phyloP scores from a whole-genome alignment of 352 stramenopile genomes.

The Discostella stelligera region DNA sequence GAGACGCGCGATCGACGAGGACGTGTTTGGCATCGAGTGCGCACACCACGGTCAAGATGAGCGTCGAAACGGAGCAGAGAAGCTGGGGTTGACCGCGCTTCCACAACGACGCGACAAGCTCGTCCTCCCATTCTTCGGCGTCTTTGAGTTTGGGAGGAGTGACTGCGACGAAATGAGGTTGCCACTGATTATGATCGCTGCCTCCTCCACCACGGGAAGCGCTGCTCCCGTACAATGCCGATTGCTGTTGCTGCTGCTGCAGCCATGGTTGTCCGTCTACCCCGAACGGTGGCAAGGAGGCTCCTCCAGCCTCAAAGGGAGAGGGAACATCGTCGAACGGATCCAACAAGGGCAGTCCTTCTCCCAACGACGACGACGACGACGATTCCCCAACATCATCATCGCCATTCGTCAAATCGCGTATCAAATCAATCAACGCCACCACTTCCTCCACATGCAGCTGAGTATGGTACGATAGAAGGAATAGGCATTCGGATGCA shows the following conservation, averaged over 20 bases:
- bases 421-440: constrained; percentile 70
- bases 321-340: constrained; percentile 53
- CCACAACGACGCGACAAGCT: constrained; percentile 57
- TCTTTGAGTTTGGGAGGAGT: constrained; percentile 50
- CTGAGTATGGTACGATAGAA: constrained; percentile 78
- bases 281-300: background rate
- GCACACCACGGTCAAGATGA: constrained; percentile 60
- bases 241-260: constrained; percentile 12
- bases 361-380: constrained; percentile 8
- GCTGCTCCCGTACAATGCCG: background rate
- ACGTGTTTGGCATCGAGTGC: constrained; percentile 60
- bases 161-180: background rate
- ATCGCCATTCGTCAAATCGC: constrained; percentile 59
- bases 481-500: constrained; percentile 68
- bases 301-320: constrained; percentile 24
- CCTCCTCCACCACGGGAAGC: background rate
- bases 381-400: constrained; percentile 1
- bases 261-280: background rate
- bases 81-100: constrained; percentile 58
- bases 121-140: constrained; percentile 61
- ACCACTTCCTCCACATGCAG: constrained; percentile 57
- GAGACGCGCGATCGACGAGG: constrained; percentile 57
- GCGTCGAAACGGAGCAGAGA: constrained; percentile 53
- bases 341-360: constrained; percentile 63
- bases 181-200: background rate